Percentiles rank a stretch among this genome's conserved stretches.
Conservation (phyloP, 2,329 filamentous ascomycete species). For the Lasiodiplodia gonubiensis region DNA sequence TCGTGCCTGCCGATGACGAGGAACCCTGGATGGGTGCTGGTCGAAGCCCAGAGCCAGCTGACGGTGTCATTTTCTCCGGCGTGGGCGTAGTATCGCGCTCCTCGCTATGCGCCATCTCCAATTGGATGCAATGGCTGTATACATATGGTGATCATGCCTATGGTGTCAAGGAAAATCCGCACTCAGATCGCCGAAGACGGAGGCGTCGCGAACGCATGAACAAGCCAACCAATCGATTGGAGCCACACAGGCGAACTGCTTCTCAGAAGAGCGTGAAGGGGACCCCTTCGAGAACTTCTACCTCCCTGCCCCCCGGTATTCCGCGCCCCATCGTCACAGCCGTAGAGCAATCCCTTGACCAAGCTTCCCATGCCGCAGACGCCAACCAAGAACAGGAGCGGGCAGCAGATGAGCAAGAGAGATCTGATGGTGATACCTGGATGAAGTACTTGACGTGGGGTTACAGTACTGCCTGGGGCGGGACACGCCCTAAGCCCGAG, state of each 20-base stretch:
- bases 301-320: slow-evolving; percentile 44
- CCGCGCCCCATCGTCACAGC: slow-evolving; percentile 55
- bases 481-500: slow-evolving; percentile 5
- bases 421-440: slow-evolving; percentile 52
- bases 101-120: slow-evolving; percentile 74
- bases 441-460: slow-evolving; percentile 59
- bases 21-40: slow-evolving; percentile 78
- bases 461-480: slow-evolving; percentile 49
- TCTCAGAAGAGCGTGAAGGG: neutral
- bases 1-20: slow-evolving; percentile 8
- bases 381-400: slow-evolving; percentile 22
- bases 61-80: slow-evolving; percentile 87
- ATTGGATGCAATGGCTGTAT: slow-evolving; percentile 90
- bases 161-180: slow-evolving; percentile 80
- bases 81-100: slow-evolving; percentile 72
- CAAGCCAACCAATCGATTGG: slow-evolving; percentile 11
- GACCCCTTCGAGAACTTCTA: neutral
- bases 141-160: slow-evolving; percentile 84
- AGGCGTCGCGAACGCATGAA: slow-evolving; percentile 48
- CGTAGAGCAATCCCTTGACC: slow-evolving; percentile 51
- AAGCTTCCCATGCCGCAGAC: slow-evolving; percentile 48
- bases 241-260: neutral
- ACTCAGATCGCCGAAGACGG: slow-evolving; percentile 63
- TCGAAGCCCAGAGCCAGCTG: slow-evolving; percentile 69
- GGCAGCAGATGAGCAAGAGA: slow-evolving; percentile 31